These are phyloP conservation scores for Pseudocercospora cruenta DNA, from an alignment of 2,329 filamentous ascomycete genomes.

Conservation along the genomic window DNA sequence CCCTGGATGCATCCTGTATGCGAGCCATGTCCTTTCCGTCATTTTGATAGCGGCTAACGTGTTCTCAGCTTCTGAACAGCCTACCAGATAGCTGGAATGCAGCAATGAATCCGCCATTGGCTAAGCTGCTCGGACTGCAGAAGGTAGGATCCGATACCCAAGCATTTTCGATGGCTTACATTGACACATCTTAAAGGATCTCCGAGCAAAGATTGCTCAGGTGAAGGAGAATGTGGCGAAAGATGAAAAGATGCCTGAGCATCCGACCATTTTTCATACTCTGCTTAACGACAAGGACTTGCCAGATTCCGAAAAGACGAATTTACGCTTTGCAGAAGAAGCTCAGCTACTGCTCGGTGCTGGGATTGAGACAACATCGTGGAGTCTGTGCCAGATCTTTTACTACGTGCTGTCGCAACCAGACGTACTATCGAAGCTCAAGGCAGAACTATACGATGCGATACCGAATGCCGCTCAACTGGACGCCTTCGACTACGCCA, in stretches of 20 bases:
- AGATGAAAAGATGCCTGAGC: slow-evolving; percentile 21
- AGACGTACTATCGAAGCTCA: slow-evolving; percentile 23
- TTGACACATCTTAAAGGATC: slow-evolving; percentile 6
- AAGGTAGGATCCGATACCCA: slow-evolving; percentile 4
- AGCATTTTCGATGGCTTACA: background rate
- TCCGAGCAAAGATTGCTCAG: slow-evolving; percentile 19
- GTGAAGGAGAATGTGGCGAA: slow-evolving; percentile 6
- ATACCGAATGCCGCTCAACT: slow-evolving; percentile 19
- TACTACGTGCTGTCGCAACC: slow-evolving; percentile 30
- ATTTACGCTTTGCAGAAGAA: slow-evolving; percentile 29
- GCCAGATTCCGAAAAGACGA: slow-evolving; percentile 27
- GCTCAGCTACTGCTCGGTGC: slow-evolving; percentile 32
- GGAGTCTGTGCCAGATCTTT: slow-evolving; percentile 24
- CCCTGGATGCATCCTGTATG: slow-evolving; percentile 22
- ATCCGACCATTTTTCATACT: slow-evolving; percentile 30
- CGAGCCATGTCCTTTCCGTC: background rate
- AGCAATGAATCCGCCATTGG: slow-evolving; percentile 23
- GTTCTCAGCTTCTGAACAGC: slow-evolving; percentile 18
- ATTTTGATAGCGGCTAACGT: background rate
- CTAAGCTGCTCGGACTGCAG: slow-evolving; percentile 19
- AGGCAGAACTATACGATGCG: slow-evolving; percentile 33
- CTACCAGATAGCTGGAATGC: slow-evolving; percentile 24
- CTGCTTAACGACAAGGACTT: slow-evolving; percentile 25
- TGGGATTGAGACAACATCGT: slow-evolving; percentile 30
- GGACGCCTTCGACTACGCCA: slow-evolving; percentile 19